phyloP scores from a whole-genome alignment of 2,329 filamentous ascomycete genomes.

The Aspergillus pseudotamarii region DNA sequence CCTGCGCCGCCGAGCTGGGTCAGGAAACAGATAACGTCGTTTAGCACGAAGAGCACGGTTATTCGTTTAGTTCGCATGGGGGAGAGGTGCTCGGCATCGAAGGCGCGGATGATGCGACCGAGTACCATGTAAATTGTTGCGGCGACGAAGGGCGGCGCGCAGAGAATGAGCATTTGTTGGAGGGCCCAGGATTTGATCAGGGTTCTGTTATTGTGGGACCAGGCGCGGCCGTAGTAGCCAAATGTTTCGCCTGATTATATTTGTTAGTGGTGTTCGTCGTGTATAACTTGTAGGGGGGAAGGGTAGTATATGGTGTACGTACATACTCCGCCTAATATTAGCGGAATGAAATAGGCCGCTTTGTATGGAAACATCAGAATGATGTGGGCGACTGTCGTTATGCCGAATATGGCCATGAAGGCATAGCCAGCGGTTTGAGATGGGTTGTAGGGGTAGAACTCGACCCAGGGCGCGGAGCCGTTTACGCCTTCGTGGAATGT shows the following conservation, averaged over 20 bases:
- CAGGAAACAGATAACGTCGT: constrained; percentile 38
- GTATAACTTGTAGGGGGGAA: background rate
- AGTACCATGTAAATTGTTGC: constrained; percentile 43
- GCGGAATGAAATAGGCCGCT: constrained; percentile 41
- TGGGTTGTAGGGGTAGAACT: constrained; percentile 42
- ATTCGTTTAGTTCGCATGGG: constrained; percentile 38
- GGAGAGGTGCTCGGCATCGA: constrained; percentile 39
- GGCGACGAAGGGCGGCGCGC: constrained; percentile 46
- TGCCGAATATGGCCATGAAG: constrained; percentile 39
- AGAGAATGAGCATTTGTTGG: constrained; percentile 43
- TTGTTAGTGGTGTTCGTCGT: background rate
- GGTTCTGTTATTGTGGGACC: constrained; percentile 32
- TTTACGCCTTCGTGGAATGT: constrained; percentile 34
- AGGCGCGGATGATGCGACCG: constrained; percentile 40
- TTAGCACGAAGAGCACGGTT: constrained; percentile 42
- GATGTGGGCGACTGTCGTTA: constrained; percentile 34
- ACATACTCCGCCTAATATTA: constrained; percentile 43
- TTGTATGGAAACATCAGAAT: constrained; percentile 34
- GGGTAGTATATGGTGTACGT: constrained; percentile 13
- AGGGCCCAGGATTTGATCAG: constrained; percentile 35
- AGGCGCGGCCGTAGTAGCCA: constrained; percentile 41
- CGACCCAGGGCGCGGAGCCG: constrained; percentile 34
- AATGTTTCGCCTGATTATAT: constrained; percentile 36
- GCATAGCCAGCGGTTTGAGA: constrained; percentile 37
- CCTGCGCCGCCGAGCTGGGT: constrained; percentile 38